Evolutionary conservation across 2,329 filamentous ascomycete genomes (phyloP).

Genomic region (Zasmidium cellare): DNA sequence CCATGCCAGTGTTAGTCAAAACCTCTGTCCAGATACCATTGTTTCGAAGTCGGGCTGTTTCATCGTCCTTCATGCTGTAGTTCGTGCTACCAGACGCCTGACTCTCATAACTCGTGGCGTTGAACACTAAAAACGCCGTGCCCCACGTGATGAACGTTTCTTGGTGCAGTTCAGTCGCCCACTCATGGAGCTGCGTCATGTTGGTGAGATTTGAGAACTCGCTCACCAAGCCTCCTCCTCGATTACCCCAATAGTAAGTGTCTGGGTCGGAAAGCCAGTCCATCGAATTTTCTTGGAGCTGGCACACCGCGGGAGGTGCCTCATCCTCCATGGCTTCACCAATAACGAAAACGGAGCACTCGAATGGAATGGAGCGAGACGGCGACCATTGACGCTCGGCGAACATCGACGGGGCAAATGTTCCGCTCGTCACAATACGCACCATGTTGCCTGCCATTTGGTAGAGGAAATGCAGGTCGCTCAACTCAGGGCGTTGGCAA

Average conservation of each 20-base stretch:
- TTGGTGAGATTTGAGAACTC: background rate
- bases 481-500: background rate
- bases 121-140: background rate
- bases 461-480: background rate
- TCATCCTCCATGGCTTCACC: too few relatives aligned
- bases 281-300: too few relatives aligned
- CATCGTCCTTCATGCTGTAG: background rate
- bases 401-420: background rate
- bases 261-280: too few relatives aligned
- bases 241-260: too few relatives aligned
- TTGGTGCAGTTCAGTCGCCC: background rate
- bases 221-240: background rate
- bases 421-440: background rate
- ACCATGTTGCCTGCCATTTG: background rate
- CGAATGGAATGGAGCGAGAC: background rate
- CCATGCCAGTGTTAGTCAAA: background rate
- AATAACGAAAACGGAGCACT: background rate
- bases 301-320: too few relatives aligned
- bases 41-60: background rate
- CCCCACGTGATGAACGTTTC: background rate
- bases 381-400: background rate
- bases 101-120: background rate
- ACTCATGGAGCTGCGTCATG: background rate
- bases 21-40: background rate
- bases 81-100: background rate